Base-by-base conservation (phyloP, 345 rosid genomes). In the Noccaea bulbosa region DNA sequence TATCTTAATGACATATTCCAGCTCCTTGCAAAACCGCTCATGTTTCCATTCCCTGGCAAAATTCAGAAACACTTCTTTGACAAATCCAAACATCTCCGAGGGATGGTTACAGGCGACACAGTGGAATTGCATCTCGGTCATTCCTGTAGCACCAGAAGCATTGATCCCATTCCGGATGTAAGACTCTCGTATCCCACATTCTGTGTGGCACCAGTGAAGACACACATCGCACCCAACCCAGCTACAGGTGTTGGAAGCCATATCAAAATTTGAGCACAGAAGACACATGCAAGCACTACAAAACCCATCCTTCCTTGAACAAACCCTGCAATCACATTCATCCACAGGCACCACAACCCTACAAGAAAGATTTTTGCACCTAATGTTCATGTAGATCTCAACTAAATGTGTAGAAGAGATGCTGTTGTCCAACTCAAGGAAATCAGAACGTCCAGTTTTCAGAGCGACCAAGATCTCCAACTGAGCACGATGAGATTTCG, bases 201-300 rank as follows among this genome's bases (percentile, higher is more conserved):
- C 99, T 33, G 85, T 84, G 79, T 94, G 99, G 75, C 96, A 91
- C 98, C 98, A 94, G 71, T 94, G 99, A 67, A 91, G 91, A 77
- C 99, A 94, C 47, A 89, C 86, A 77, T 94, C 99, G 78, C 99
- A 94, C 59, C 99, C 99, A 51, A 94, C 88, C 99, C 99, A 94
- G 78, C 96, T 85, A 78, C 99, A 94, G 8, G 99, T 94, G 72
- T 94, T 88, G 24, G 87, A 82, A 44, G 96, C 98, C 95, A 86
- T 82, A 80, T 94, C 99, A 77, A 89, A 94, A 70, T 85, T 91
- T 34, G 90, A 86, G 73, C 99, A 94, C 65, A 94, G 81, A 46
- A 94, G 95, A 78, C 99, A 94, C 99, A 91, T 94, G 68, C 99
- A 94, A 35, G 82, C 74, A 70, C 97, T 85, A 81, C 99, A 94